Conservation (phyloP, 371 early-diverging fungal genomes). For the Syncephalastrum racemosum region DNA sequence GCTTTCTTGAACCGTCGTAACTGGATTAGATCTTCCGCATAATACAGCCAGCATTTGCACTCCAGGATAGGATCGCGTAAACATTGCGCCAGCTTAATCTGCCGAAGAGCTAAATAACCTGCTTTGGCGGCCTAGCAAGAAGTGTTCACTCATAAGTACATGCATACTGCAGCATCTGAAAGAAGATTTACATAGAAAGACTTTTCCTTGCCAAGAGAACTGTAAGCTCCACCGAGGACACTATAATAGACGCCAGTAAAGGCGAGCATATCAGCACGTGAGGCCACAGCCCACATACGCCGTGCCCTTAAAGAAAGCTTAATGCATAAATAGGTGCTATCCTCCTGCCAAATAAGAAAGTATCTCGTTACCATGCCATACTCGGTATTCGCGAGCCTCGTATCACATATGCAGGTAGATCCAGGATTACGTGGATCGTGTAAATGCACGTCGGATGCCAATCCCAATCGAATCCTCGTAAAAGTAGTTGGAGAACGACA, state of each 20-base stretch:
- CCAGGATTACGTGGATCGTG: background rate
- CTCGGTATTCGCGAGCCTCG: background rate
- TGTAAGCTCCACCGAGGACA: slow-evolving; percentile 54
- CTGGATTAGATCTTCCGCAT: slow-evolving; percentile 52
- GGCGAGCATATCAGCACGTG: slow-evolving; percentile 31
- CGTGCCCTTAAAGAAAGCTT: slow-evolving; percentile 16
- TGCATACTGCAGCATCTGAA: too few relatives aligned
- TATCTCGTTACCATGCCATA: background rate
- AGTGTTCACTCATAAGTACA: background rate
- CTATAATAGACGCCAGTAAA: slow-evolving; percentile 47
- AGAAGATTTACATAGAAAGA: slow-evolving; percentile 29
- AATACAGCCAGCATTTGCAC: slow-evolving; percentile 57
- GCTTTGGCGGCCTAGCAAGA: slow-evolving; percentile 46
- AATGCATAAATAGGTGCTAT: too few relatives aligned
- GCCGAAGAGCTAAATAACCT: slow-evolving; percentile 39
- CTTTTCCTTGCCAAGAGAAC: slow-evolving; percentile 49
- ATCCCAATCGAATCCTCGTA: background rate
- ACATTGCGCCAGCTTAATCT: slow-evolving; percentile 44
- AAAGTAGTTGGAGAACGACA: too few relatives aligned
- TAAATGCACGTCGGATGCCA: background rate
- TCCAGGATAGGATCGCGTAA: slow-evolving; percentile 45
- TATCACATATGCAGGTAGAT: background rate
- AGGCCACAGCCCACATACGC: slow-evolving; percentile 31
- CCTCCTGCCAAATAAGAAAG: background rate
- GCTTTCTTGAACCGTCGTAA: slow-evolving; percentile 31